Evolutionary conservation across 129 eudicot genomes (phyloP).

Genomic region (Flaveria linearis): DNA sequence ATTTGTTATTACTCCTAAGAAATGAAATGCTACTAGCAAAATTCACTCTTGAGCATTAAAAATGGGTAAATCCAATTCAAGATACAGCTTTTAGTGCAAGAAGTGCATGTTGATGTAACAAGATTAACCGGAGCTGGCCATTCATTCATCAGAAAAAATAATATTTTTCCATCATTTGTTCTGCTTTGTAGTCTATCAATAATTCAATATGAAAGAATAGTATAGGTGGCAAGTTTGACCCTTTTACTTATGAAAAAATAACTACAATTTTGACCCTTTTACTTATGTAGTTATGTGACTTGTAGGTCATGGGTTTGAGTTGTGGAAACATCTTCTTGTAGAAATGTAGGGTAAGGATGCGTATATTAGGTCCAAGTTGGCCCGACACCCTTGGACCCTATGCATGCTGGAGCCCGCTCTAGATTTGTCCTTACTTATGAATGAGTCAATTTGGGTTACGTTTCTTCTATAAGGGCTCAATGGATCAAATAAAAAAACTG

Average conservation of each 20-base stretch:
- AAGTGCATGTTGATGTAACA: neutral
- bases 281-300: too few relatives aligned
- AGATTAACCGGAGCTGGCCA: neutral
- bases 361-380: too few relatives aligned
- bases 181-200: neutral
- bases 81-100: neutral
- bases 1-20: neutral
- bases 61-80: neutral
- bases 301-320: too few relatives aligned
- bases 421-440: neutral
- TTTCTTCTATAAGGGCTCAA: neutral
- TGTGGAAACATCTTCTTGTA: too few relatives aligned
- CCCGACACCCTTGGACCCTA: too few relatives aligned
- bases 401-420: too few relatives aligned
- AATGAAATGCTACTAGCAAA: conserved; percentile 13
- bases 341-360: too few relatives aligned
- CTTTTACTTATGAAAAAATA: neutral
- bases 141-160: neutral
- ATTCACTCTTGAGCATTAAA: neutral
- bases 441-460: neutral
- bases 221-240: neutral
- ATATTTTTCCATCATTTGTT: neutral
- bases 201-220: neutral
- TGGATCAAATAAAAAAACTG: neutral
- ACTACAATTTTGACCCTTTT: too few relatives aligned